Percentiles rank a stretch among this genome's conserved stretches.
phyloP scores from a whole-genome alignment of 2,329 filamentous ascomycete species.

The Verruconis gallopava region DNA sequence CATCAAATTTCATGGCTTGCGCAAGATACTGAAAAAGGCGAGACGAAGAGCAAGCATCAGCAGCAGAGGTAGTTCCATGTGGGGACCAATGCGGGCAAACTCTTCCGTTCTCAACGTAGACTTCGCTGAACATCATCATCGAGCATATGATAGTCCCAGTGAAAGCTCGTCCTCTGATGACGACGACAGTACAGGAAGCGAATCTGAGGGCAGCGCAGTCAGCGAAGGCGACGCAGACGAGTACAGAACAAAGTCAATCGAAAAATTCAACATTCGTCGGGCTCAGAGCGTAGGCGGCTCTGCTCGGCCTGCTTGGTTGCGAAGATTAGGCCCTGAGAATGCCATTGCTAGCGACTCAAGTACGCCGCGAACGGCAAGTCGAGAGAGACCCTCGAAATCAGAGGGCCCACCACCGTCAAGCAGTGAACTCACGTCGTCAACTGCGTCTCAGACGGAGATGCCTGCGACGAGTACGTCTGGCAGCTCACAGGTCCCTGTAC shows the following conservation, averaged over 20 bases:
- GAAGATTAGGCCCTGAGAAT: background rate
- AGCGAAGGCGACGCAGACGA: conserved; percentile 8
- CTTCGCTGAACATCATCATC: background rate
- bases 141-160: conserved; percentile 11
- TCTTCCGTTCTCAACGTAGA: conserved; percentile 1
- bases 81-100: conserved; percentile 3
- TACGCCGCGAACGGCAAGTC: background rate
- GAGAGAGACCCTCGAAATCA: background rate
- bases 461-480: background rate
- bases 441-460: background rate
- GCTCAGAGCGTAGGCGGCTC: conserved; percentile 3
- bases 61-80: conserved; percentile 2
- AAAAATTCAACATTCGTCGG: background rate
- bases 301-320: conserved; percentile 15
- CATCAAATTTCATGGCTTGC: conserved; percentile 40
- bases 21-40: conserved; percentile 48
- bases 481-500: background rate
- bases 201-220: conserved; percentile 15
- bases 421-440: too few relatives aligned
- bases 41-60: conserved; percentile 33
- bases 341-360: background rate
- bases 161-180: conserved; percentile 28
- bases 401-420: background rate
- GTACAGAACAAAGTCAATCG: background rate
- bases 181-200: conserved; percentile 2